These are phyloP conservation scores for Fusarium sp. DNA, from an alignment of 2,329 filamentous ascomycete species.

Conservation along the genomic window DNA sequence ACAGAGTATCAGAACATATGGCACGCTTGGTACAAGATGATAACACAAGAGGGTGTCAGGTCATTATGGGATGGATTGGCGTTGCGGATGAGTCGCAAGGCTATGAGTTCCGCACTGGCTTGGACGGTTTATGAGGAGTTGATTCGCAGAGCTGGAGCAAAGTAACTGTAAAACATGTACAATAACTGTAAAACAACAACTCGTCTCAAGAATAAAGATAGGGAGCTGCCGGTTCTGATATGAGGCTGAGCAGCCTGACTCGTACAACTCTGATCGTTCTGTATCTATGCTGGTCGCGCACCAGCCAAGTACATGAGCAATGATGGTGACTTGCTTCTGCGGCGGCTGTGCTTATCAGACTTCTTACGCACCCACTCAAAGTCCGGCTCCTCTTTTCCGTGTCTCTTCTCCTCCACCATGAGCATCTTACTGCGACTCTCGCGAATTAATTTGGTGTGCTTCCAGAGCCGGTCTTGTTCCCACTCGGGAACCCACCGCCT, in stretches of 20 bases:
- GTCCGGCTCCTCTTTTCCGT: slow-evolving; percentile 60
- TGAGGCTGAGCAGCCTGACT: slow-evolving; percentile 17
- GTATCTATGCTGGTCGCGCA: slow-evolving; percentile 57
- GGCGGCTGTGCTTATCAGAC: slow-evolving; percentile 60
- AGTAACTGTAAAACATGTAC: slow-evolving; percentile 38
- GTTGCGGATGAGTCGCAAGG: slow-evolving; percentile 90
- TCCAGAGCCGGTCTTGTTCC: slow-evolving; percentile 79
- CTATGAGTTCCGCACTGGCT: slow-evolving; percentile 91
- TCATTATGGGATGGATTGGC: slow-evolving; percentile 89
- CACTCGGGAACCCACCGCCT: slow-evolving; percentile 79
- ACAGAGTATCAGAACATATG: slow-evolving; percentile 84
- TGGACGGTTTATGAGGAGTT: slow-evolving; percentile 98
- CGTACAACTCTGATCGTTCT: neutral
- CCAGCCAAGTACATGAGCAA: slow-evolving; percentile 71
- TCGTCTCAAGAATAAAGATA: slow-evolving; percentile 34
- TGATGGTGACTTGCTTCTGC: slow-evolving; percentile 69
- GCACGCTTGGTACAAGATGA: slow-evolving; percentile 81
- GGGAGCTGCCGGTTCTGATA: slow-evolving; percentile 17
- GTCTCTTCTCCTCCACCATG: slow-evolving; percentile 62
- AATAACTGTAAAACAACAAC: slow-evolving; percentile 43
- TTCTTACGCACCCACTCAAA: slow-evolving; percentile 72
- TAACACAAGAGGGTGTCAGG: slow-evolving; percentile 82
- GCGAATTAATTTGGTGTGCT: slow-evolving; percentile 76
- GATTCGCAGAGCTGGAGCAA: slow-evolving; percentile 69
- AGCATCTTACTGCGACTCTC: slow-evolving; percentile 64